Conservation (phyloP, 2,329 filamentous ascomycete genomes). For the Alternaria sp. region DNA sequence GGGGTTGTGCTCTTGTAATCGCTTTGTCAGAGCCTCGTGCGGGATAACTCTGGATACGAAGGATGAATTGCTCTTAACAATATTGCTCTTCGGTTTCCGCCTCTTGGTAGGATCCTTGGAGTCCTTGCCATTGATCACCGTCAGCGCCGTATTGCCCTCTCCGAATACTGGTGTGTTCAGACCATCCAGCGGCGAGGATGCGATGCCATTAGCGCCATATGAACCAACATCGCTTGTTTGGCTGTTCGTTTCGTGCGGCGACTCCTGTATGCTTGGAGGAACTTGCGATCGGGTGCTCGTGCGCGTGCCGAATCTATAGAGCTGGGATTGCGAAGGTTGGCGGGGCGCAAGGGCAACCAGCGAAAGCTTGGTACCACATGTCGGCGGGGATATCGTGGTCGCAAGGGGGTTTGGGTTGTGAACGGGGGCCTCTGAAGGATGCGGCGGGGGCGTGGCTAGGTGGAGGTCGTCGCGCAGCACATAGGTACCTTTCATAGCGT, state of each 20-base stretch:
- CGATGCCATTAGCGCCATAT: slow-evolving; percentile 49
- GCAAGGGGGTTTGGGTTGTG: slow-evolving; percentile 90
- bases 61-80: slow-evolving; percentile 97
- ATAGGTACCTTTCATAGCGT: slow-evolving; percentile 75
- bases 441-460: slow-evolving; percentile 91
- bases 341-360: slow-evolving; percentile 73
- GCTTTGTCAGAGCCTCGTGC: slow-evolving; percentile 81
- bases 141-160: slow-evolving; percentile 81
- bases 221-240: slow-evolving; percentile 58
- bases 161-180: slow-evolving; percentile 75
- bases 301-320: slow-evolving; percentile 53
- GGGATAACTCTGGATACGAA: slow-evolving; percentile 97
- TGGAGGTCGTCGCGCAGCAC: slow-evolving; percentile 89
- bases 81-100: slow-evolving; percentile 96
- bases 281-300: slow-evolving; percentile 54
- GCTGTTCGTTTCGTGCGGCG: slow-evolving; percentile 54
- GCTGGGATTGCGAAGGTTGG: slow-evolving; percentile 53
- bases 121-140: slow-evolving; percentile 70
- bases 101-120: slow-evolving; percentile 73
- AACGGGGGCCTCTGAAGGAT: slow-evolving; percentile 90
- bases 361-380: slow-evolving; percentile 83
- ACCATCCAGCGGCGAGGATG: slow-evolving; percentile 41
- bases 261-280: slow-evolving; percentile 59
- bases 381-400: slow-evolving; percentile 84
- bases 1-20: slow-evolving; percentile 77